Evolutionary conservation across 176 grass and related monocot species (phyloP), one percentile per base, ranked within the genome.

Genomic region (Musa acuminata): DNA sequence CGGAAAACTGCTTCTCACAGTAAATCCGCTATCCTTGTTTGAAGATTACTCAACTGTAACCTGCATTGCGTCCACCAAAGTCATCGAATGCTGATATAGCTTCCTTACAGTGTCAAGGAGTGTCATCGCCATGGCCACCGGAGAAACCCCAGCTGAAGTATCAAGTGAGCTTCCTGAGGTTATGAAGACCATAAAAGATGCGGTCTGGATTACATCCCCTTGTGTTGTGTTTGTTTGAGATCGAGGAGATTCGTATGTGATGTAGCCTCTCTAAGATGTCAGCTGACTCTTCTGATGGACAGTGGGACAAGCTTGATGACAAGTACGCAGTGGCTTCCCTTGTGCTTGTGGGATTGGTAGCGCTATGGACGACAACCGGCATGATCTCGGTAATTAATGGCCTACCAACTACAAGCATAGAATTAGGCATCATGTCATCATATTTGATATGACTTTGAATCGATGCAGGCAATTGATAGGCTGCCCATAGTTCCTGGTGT

Each of bases 301-400:
- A 98, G 94, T 98, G 94, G 94, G 84, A 88, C 77, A 87, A 85
- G 93, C 87, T 98, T 78, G 94, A 98, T 21, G 94, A 98, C 74
- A 98, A 98, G 82, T 93, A 98, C 72, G 94, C 94, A 49, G 87
- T 93, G 67, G 77, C 84, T 75, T 62, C 90, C 63, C 70, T 98
- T 59, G 90, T 80, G 8, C 75, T 93, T 73, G 84, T 77, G 8
- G 80, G 77, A n/a, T 55, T 93, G 51, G 76, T 98, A 67, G 94
- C 73, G 54, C 88, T 98, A 72, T 93, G 94, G 94, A 91, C 81
- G 74, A 68, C 87, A 1, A 82, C 77, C 20, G 94, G 90, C 55
- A 83, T 92, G 75, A 72, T 98, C 69, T 87, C 74, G 84, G 90
- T 93, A 82, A 72, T 35, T 63, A 13, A 10, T 11, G 57, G 19